A percentile compares a stretch with the other conserved stretches of the same genome.
These are phyloP conservation scores for Trichoderma cornu-damae DNA, from an alignment of 2,329 filamentous ascomycete genomes.

Conservation along the genomic window DNA sequence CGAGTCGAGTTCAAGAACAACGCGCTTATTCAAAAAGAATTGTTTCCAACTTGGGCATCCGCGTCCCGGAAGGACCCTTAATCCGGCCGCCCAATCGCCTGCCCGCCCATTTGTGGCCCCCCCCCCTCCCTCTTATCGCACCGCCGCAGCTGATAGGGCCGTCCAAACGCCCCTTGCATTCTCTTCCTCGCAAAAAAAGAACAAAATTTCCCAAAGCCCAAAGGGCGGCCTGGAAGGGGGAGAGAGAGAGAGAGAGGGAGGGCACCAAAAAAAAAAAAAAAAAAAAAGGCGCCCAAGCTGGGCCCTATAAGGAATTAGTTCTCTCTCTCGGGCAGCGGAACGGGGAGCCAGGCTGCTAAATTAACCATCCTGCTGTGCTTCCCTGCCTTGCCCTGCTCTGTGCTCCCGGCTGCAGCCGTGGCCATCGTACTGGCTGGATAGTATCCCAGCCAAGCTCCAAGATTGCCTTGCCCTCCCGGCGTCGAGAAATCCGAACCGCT, in stretches of 20 bases:
- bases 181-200: constrained; percentile 4
- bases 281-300: constrained; percentile 1
- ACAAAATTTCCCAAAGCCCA: constrained; percentile 15
- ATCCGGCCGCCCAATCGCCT: constrained; percentile 14
- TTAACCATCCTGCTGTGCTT: constrained; percentile 14
- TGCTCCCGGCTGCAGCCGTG: constrained; percentile 15
- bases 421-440: constrained; percentile 15
- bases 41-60: constrained; percentile 3
- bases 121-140: constrained; percentile 16
- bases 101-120: constrained; percentile 1
- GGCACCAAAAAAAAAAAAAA: not conserved
- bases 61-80: constrained; percentile 15
- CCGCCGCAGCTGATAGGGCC: constrained; percentile 13
- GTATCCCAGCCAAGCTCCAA: not conserved
- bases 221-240: constrained; percentile 2
- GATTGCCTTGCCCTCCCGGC: not conserved
- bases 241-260: not conserved
- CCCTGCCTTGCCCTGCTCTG: constrained; percentile 5
- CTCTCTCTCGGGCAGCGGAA: constrained; percentile 9
- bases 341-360: constrained; percentile 14
- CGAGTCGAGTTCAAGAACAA: no score
- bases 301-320: constrained; percentile 16
- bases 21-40: constrained; percentile 16
- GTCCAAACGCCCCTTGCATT: constrained; percentile 15
- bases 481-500: constrained; percentile 3